Base-by-base conservation (phyloP, 768 basidiomycete genomes). In the Phlebiopsis gigantea region DNA sequence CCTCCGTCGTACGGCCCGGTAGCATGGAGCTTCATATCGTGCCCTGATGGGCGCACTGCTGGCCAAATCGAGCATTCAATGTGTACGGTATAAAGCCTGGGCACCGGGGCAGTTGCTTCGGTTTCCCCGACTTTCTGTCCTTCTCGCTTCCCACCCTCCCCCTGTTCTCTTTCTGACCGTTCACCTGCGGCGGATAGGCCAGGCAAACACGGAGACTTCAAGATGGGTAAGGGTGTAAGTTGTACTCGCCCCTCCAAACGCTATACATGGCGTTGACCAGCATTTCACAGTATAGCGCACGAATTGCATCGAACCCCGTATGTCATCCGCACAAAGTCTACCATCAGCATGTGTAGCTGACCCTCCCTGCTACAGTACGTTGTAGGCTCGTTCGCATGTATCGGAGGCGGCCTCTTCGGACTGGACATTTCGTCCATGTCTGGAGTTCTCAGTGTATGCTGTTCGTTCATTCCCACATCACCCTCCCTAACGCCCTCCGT, bases 391-490 rank as follows among this genome's bases (percentile, higher is more conserved):
- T 90, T 90, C 70, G 87, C 88, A 69, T 90, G 88, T 68, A 88
- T 90, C 60, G 87, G 88, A 34, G 87, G 87, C 62, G 85, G 85
- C 48, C 79, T 90, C 34, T 90, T 89, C 66, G 88, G 88, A 68
- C 68, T 90, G 73, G 88, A 90, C 75, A 88, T 90, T 65, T 86
- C 87, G 64, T 89, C 86, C 66, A 89, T 89, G 87, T 86, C 87
- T 50, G 87, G 84, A 7, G 85, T 89, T 51, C 71, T 89, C 61
- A 85, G 68, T 54, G 81, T 83, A 43, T 15, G 62, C 58, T 73
- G 66, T 51, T 9, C 10, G 21, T n/a, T 10, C 48, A 30, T 30
- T 24, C 25, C 19, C 24, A 24, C 46, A 5, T n/a, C 45, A 22
- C 19, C 26, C 9, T 29, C 6, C 10, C 12, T 31, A 14, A 24